Percentiles rank a stretch among this genome's conserved stretches.
phyloP scores from a whole-genome alignment of 1,284 basidiomycete genomes.

The Porogramme epimiltina region DNA sequence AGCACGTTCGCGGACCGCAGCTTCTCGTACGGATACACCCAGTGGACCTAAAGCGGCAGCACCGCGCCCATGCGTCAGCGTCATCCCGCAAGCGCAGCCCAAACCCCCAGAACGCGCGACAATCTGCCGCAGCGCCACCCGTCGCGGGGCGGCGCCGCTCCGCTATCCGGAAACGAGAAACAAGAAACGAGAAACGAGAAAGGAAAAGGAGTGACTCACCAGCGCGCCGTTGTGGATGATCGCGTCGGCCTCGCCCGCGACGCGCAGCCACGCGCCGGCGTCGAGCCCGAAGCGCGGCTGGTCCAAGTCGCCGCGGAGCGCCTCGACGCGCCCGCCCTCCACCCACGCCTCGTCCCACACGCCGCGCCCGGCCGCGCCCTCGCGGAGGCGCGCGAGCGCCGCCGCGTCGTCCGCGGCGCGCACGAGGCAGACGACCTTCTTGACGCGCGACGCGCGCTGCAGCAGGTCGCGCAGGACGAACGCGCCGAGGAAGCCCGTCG shows the following conservation, averaged over 20 bases:
- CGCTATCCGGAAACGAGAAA: neutral
- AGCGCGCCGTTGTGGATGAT: slow-evolving; percentile 96
- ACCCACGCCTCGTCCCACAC: slow-evolving; percentile 95
- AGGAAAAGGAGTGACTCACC: slow-evolving; percentile 48
- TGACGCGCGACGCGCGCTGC: slow-evolving; percentile 58
- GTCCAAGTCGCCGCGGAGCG: slow-evolving; percentile 88
- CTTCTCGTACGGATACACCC: slow-evolving; percentile 98
- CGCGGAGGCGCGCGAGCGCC: slow-evolving; percentile 74
- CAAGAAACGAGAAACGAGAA: neutral
- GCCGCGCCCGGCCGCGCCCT: slow-evolving; percentile 82
- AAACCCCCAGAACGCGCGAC: no score
- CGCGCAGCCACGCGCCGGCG: slow-evolving; percentile 63
- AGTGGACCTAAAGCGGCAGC: slow-evolving; percentile 74
- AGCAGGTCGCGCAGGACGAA: slow-evolving; percentile 90
- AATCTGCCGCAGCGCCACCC: no score
- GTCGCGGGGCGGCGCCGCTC: neutral
- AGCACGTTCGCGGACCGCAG: slow-evolving; percentile 91
- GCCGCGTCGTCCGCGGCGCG: slow-evolving; percentile 70
- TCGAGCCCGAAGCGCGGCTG: slow-evolving; percentile 78
- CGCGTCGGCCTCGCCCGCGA: slow-evolving; percentile 80
- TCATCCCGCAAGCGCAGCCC: neutral
- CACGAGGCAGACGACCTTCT: slow-evolving; percentile 91
- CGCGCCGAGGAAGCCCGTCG: slow-evolving; percentile 96
- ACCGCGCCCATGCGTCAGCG: neutral
- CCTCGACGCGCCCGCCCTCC: slow-evolving; percentile 68